Base-by-base conservation (phyloP, 2,329 filamentous ascomycete genomes). In the Fusarium tjaetaba region DNA sequence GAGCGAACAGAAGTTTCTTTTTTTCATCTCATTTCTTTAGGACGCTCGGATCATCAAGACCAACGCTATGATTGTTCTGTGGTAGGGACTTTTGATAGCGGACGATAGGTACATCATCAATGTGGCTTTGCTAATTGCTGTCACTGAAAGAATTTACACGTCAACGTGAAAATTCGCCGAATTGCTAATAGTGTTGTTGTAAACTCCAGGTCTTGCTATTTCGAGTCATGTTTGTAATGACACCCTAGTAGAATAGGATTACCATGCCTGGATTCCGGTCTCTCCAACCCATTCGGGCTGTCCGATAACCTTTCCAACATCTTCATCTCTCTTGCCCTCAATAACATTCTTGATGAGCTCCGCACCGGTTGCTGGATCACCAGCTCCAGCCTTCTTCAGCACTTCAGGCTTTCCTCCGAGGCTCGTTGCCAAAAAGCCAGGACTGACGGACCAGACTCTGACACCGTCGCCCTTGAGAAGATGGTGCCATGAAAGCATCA, bases 351-450 rank as follows among this genome's bases (percentile, higher is more conserved):
- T 76, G 42, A 87, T 74, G 16, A 86, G 76, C 20, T 79, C 70
- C 4, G 82, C 85, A 9, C 83, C 84, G 22, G 80, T 38, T 13
- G 80, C 73, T 8, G 80, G 77, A 61, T 86, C 73, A 1, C 80
- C 76, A 4, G 81, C 81, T 0, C 81, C 81, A 43, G 76, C 79
- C 65, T 81, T 78, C 73, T 78, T 80, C 61, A 82, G 39, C 49
- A 81, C 65, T 53, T 79, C 78, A 2, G 68, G 59, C 24, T 73
- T 75, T 2, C 79, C 82, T 4, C 82, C 84, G 2, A 89, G 70
- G 1, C 82, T 81, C 1, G 87, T 89, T 0, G 84, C 86, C 48
- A 88, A 73, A 52, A 84, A 82, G 0, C 87, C 88, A 0, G 87
- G 87, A 11, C 81, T 84, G n/a, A 88, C 76, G 36, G 77, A 75